A percentile compares a stretch with the other conserved stretches of the same genome.
Conservation (phyloP, 2,329 filamentous ascomycete genomes). For the Fusarium mangiferae region DNA sequence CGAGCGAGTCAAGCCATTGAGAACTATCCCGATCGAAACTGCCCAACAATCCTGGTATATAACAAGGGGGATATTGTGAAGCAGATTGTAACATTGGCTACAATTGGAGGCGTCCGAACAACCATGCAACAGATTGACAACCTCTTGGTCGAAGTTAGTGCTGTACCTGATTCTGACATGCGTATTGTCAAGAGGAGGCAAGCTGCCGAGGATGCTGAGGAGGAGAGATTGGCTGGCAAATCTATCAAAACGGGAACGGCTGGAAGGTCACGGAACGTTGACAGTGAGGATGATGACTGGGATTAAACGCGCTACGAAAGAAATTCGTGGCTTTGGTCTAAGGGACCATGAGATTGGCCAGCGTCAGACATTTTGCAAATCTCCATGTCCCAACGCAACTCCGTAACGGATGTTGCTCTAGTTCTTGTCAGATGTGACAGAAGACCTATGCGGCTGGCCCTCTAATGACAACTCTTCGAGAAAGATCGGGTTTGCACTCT, state of each 20-base stretch:
- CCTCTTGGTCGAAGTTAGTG: slow-evolving; percentile 83
- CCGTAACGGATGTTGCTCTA: neutral
- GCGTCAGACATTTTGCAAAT: neutral
- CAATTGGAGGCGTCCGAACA: slow-evolving; percentile 77
- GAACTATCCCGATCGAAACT: slow-evolving; percentile 94
- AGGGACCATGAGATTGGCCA: neutral
- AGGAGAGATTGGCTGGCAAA: slow-evolving; percentile 63
- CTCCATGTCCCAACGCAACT: neutral
- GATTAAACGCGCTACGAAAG: slow-evolving; percentile 56
- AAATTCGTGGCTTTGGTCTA: neutral
- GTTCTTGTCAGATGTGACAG: neutral
- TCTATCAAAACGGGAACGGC: slow-evolving; percentile 63
- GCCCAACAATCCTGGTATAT: slow-evolving; percentile 92
- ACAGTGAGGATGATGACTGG: slow-evolving; percentile 71
- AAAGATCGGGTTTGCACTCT: neutral
- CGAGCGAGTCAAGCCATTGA: slow-evolving; percentile 92
- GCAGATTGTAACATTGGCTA: slow-evolving; percentile 89
- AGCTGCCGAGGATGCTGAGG: slow-evolving; percentile 68
- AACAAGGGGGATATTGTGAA: slow-evolving; percentile 90
- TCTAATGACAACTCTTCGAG: neutral
- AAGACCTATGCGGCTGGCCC: neutral
- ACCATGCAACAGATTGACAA: slow-evolving; percentile 81
- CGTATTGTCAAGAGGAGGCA: slow-evolving; percentile 74
- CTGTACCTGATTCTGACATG: slow-evolving; percentile 80
- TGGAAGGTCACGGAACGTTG: slow-evolving; percentile 54